These are phyloP conservation scores for Alloascoidea africana DNA, from an alignment of 805 yeast species.

Conservation along the genomic window DNA sequence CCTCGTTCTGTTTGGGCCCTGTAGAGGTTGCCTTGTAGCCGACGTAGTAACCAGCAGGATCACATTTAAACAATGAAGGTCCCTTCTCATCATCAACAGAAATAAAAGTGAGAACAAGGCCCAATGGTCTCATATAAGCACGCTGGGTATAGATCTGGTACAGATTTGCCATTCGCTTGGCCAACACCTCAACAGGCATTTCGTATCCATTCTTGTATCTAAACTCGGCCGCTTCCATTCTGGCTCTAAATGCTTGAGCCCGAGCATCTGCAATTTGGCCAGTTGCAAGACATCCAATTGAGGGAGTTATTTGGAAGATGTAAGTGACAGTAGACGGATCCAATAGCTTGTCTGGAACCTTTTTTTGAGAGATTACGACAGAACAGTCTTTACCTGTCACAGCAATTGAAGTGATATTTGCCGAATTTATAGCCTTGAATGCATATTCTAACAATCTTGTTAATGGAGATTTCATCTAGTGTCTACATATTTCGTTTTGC, in stretches of 20 bases:
- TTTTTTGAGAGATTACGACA: conserved; percentile 86
- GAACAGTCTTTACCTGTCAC: conserved; percentile 77
- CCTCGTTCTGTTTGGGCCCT: conserved; percentile 97
- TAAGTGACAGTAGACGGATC: conserved; percentile 82
- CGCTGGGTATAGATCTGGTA: conserved; percentile 94
- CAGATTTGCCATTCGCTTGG: conserved; percentile 90
- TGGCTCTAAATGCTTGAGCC: conserved; percentile 77
- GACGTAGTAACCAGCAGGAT: conserved; percentile 93
- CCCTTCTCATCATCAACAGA: conserved; percentile 84
- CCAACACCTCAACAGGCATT: conserved; percentile 87
- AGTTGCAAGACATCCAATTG: conserved; percentile 81
- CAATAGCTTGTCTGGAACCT: conserved; percentile 86
- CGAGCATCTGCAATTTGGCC: conserved; percentile 96
- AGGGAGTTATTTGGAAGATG: conserved; percentile 66
- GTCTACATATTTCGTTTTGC: not conserved
- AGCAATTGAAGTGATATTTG: conserved; percentile 82
- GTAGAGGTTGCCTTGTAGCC: conserved; percentile 88
- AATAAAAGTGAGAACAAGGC: conserved; percentile 81
- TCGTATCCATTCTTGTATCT: conserved; percentile 90
- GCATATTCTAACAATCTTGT: conserved; percentile 54
- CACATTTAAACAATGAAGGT: conserved; percentile 82
- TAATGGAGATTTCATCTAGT: not conserved
- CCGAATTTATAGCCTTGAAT: conserved; percentile 87
- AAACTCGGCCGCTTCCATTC: conserved; percentile 93
- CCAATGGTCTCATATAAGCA: conserved; percentile 97